These are phyloP conservation scores for Physocladia obscura DNA, from an alignment of 192 early-diverging fungal genomes.

Conservation along the genomic window DNA sequence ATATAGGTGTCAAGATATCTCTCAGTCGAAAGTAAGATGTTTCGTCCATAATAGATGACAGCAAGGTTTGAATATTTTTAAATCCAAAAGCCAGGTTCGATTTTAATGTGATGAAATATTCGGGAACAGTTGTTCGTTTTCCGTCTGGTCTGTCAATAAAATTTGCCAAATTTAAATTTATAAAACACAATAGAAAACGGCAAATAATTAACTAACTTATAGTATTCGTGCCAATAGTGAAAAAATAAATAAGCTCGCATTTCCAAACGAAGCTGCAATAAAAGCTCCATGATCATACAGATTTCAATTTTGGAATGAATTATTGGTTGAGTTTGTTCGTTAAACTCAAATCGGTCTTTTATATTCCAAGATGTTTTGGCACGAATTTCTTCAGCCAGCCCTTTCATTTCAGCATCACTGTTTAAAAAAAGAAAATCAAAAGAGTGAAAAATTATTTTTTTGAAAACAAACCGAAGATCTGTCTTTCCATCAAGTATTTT, in stretches of 20 bases:
- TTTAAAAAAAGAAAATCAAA: not conserved
- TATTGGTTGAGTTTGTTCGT: slow-evolving; percentile 24
- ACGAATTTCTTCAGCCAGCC: not conserved
- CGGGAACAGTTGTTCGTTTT: not conserved
- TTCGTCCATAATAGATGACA: slow-evolving; percentile 22
- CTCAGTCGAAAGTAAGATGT: slow-evolving; percentile 31
- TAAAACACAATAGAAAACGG: too few species aligned
- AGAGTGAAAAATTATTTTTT: too few species aligned
- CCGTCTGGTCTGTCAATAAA: not conserved
- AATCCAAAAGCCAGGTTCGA: slow-evolving; percentile 8
- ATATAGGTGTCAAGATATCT: slow-evolving; percentile 28
- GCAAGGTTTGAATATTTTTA: not conserved
- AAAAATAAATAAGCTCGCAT: slow-evolving; percentile 26
- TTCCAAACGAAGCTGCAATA: slow-evolving; percentile 24
- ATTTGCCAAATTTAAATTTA: not conserved
- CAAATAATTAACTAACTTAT: slow-evolving; percentile 11
- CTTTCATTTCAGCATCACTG: slow-evolving; percentile 2
- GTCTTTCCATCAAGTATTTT: slow-evolving; percentile 26
- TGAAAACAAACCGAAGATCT: slow-evolving; percentile 8
- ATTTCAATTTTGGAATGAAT: slow-evolving; percentile 35
- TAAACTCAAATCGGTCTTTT: slow-evolving; percentile 24
- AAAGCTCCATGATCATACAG: slow-evolving; percentile 30
- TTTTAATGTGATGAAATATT: too few species aligned
- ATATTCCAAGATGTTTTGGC: slow-evolving; percentile 8
- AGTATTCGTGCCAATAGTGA: slow-evolving; percentile 24